A percentile compares a stretch with the other conserved stretches of the same genome.
Conservation (phyloP, 805 yeast species). For the Yarrowia divulgata region DNA sequence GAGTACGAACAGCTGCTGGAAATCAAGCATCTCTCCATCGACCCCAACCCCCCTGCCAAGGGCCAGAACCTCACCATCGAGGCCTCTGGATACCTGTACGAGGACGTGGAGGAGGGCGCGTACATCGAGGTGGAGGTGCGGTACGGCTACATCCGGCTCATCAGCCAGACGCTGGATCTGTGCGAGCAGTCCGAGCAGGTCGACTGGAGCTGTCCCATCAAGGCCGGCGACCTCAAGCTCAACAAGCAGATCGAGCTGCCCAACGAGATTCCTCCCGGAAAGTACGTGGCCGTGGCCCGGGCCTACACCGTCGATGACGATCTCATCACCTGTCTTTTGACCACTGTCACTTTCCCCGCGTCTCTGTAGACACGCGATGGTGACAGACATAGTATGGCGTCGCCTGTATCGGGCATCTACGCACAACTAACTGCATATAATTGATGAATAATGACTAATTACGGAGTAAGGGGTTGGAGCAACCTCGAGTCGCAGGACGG, state of each 20-base stretch:
- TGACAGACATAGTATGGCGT: neutral
- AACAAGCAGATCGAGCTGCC: slow-evolving; percentile 84
- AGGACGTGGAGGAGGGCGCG: slow-evolving; percentile 78
- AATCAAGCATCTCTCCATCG: slow-evolving; percentile 64
- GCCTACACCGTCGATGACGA: slow-evolving; percentile 88
- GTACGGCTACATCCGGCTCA: slow-evolving; percentile 86
- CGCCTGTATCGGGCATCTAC: neutral
- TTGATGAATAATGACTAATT: slow-evolving; percentile 14
- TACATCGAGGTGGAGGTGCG: slow-evolving; percentile 93
- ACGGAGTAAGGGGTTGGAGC: too few species aligned
- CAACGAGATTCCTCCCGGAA: slow-evolving; percentile 93
- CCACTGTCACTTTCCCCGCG: slow-evolving; percentile 54
- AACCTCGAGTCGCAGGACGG: too few species aligned
- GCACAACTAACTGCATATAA: slow-evolving; percentile 25
- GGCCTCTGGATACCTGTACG: slow-evolving; percentile 70
- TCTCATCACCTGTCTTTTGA: slow-evolving; percentile 79
- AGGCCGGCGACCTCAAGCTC: slow-evolving; percentile 70
- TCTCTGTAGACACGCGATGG: slow-evolving; percentile 10
- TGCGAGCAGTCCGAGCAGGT: slow-evolving; percentile 88
- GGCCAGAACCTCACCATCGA: slow-evolving; percentile 82
- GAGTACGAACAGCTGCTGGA: slow-evolving; percentile 67
- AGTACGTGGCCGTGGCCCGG: slow-evolving; percentile 82
- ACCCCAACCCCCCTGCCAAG: slow-evolving; percentile 88
- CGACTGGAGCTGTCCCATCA: slow-evolving; percentile 83
- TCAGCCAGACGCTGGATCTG: slow-evolving; percentile 89